These are phyloP conservation scores for Globisporangium carolinianum DNA, from an alignment of 352 stramenopile species.

Conservation along the genomic window DNA sequence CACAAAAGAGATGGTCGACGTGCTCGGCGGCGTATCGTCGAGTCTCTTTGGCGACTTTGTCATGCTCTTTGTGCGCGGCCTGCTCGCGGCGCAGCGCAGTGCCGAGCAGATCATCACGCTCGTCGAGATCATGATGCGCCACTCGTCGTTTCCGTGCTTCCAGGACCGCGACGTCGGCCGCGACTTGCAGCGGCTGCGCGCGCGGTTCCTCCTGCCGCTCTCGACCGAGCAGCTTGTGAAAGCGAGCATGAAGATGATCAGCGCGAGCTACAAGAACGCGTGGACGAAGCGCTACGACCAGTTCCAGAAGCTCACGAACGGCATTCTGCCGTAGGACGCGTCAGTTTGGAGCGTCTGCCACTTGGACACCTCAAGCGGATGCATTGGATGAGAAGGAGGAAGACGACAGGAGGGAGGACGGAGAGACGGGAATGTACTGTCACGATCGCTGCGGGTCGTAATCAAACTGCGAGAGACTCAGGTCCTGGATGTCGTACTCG, in stretches of 20 bases:
- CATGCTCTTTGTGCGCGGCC: constrained; percentile 44
- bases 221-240: constrained; percentile 67
- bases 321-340: constrained; percentile 57
- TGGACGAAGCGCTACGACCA: constrained; percentile 92
- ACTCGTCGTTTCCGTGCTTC: constrained; percentile 76
- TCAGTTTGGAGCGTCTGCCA: background rate
- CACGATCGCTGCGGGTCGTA: constrained; percentile 38
- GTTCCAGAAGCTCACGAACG: constrained; percentile 91
- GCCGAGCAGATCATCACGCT: constrained; percentile 60
- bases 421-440: too few species aligned
- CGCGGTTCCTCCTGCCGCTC: constrained; percentile 50
- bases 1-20: constrained; percentile 91
- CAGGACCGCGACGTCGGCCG: constrained; percentile 86
- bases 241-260: constrained; percentile 81
- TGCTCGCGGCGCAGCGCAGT: constrained; percentile 48
- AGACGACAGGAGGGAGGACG: too few species aligned
- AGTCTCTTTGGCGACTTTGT: constrained; percentile 66
- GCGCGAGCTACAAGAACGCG: constrained; percentile 90
- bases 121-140: constrained; percentile 81
- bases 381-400: too few species aligned
- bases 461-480: constrained; percentile 83
- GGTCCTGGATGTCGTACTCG: constrained; percentile 69
- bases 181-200: constrained; percentile 62
- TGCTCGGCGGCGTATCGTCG: constrained; percentile 71
- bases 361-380: too few species aligned